Conservation (phyloP, 495 filamentous ascomycete species). For the Letharia columbiana region DNA sequence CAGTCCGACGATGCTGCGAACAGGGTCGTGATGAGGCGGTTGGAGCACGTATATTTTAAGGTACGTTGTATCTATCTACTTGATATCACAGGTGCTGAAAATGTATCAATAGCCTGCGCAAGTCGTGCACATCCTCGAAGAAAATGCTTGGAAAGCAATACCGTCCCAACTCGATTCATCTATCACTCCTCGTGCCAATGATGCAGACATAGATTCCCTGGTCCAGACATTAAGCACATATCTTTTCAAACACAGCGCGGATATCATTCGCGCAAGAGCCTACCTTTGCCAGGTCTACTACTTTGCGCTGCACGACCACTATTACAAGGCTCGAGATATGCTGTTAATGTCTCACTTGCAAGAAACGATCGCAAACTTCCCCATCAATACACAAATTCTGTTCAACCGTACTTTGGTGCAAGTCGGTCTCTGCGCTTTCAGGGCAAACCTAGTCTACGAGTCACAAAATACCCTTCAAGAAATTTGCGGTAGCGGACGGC, state of each 20-base stretch:
- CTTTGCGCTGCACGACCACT: slow-evolving; percentile 91
- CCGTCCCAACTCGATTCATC: slow-evolving; percentile 61
- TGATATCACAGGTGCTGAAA: slow-evolving; percentile 26
- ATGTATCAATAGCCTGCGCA: slow-evolving; percentile 56
- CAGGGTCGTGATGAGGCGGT: slow-evolving; percentile 80
- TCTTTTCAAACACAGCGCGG: slow-evolving; percentile 85
- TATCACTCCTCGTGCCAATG: slow-evolving; percentile 63
- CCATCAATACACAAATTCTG: slow-evolving; percentile 93
- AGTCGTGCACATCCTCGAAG: slow-evolving; percentile 86
- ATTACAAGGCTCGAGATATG: slow-evolving; percentile 95
- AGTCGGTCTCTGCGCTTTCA: slow-evolving; percentile 96
- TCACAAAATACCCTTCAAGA: slow-evolving; percentile 94
- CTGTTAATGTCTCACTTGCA: slow-evolving; percentile 99
- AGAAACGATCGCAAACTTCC: slow-evolving; percentile 90
- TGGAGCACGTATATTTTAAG: slow-evolving; percentile 99
- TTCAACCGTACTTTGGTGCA: slow-evolving; percentile 98
- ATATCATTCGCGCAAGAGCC: slow-evolving; percentile 88
- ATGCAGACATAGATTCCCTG: slow-evolving; percentile 58
- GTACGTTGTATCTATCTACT: slow-evolving; percentile 32
- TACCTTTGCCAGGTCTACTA: slow-evolving; percentile 99
- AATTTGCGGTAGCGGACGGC: slow-evolving; percentile 90
- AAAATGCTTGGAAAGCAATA: slow-evolving; percentile 81
- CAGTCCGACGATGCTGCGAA: slow-evolving; percentile 74
- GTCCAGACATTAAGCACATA: slow-evolving; percentile 89
- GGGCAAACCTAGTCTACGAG: slow-evolving; percentile 91